Evolutionary conservation across 2,329 filamentous ascomycete genomes (phyloP).

Genomic region (Anisogramma anomala): DNA sequence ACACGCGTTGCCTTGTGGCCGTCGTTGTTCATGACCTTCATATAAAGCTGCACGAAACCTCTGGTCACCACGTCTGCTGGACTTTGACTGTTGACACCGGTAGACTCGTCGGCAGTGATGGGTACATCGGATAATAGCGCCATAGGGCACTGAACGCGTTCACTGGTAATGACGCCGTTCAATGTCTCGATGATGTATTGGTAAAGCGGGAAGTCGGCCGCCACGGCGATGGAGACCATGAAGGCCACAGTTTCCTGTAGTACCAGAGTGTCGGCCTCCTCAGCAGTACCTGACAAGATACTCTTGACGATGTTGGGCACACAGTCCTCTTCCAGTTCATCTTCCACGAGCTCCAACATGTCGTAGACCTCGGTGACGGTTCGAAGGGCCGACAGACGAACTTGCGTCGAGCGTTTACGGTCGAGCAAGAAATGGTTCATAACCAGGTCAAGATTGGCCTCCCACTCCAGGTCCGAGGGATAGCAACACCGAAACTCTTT

Average conservation of each 20-base stretch:
- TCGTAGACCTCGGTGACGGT: constrained; percentile 49
- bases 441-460: constrained; percentile 49
- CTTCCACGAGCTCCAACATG: constrained; percentile 45
- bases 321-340: constrained; percentile 45
- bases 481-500: constrained; percentile 59
- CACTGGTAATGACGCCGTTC: constrained; percentile 36
- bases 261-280: constrained; percentile 54
- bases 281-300: constrained; percentile 48
- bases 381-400: constrained; percentile 51
- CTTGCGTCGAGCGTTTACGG: constrained; percentile 44
- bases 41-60: constrained; percentile 65
- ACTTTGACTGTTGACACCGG: constrained; percentile 31
- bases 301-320: constrained; percentile 48
- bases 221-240: constrained; percentile 51
- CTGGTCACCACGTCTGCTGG: constrained; percentile 59
- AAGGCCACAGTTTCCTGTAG: constrained; percentile 54
- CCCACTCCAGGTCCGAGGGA: constrained; percentile 59
- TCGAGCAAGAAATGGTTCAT: constrained; percentile 54
- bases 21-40: constrained; percentile 57
- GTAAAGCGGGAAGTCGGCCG: constrained; percentile 48
- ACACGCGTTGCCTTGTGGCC: constrained; percentile 51
- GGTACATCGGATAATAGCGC: constrained; percentile 20
- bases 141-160: constrained; percentile 34
- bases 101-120: constrained; percentile 20
- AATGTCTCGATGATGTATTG: constrained; percentile 44